phyloP scores from a whole-genome alignment of 257 asterid species.

The Solanum virginianum region DNA sequence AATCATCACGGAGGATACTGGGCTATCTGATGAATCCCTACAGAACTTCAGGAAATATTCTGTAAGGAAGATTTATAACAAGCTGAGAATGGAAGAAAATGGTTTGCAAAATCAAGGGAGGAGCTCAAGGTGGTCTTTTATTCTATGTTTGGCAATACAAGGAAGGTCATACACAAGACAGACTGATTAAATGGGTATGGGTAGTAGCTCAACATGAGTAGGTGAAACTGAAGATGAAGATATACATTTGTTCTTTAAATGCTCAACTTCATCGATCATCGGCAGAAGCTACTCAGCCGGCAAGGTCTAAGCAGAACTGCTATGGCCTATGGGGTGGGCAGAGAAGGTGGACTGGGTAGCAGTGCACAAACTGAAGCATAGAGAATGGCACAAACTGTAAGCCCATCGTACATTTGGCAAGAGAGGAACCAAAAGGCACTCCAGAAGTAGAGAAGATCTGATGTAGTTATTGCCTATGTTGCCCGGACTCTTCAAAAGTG shows the following conservation, averaged over 20 bases:
- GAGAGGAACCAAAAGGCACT: neutral
- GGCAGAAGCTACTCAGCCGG: neutral
- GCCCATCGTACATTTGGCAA: neutral
- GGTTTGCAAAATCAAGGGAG: neutral
- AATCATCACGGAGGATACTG: neutral
- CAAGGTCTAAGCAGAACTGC: neutral
- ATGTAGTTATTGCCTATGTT: neutral
- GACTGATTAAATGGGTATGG: neutral
- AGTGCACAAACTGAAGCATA: neutral
- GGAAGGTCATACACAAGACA: neutral
- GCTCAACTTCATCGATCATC: neutral
- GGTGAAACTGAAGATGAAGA: neutral
- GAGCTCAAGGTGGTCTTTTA: neutral
- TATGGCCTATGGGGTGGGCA: neutral
- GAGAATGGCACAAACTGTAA: neutral
- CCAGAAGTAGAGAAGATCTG: neutral
- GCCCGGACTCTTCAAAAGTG: no score
- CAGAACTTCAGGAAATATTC: neutral
- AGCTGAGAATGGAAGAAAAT: neutral
- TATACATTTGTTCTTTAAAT: neutral
- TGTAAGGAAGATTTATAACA: neutral
- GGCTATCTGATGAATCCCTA: neutral
- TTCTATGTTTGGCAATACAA: neutral
- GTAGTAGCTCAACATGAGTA: neutral
- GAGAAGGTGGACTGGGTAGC: neutral